Conservation (phyloP, 1,284 basidiomycete species). For the Rhodotorula sp. region DNA sequence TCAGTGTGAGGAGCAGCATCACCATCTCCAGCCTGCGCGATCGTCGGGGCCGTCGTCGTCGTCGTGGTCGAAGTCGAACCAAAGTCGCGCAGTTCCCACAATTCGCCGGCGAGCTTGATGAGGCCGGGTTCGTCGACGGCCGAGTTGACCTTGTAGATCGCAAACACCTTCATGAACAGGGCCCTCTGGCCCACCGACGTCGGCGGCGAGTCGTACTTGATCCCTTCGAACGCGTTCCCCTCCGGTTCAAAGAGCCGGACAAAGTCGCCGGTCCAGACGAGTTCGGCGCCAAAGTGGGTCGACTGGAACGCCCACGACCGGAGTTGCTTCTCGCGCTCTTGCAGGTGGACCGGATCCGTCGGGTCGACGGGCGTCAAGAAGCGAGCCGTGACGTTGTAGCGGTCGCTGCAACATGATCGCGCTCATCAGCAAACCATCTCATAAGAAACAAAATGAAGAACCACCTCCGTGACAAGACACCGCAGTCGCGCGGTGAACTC, state of each 20-base stretch:
- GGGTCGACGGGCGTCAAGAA: conserved; percentile 1
- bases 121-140: not conserved
- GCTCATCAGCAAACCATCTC: no score
- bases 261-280: conserved; percentile 41
- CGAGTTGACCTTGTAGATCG: conserved; percentile 21
- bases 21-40: not conserved
- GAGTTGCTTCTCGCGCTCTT: conserved; percentile 14
- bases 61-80: not conserved
- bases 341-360: not conserved
- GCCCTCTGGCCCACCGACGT: not conserved
- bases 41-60: not conserved
- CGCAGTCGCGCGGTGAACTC: not conserved
- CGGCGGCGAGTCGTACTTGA: not conserved
- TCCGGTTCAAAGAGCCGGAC: conserved; percentile 29
- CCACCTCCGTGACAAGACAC: no score
- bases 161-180: conserved; percentile 18
- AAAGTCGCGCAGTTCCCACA: conserved; percentile 25
- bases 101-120: conserved; percentile 15
- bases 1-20: no score
- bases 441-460: no score
- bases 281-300: conserved; percentile 38
- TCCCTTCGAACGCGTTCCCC: not conserved
- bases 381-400: conserved; percentile 13
- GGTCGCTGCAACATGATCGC: conserved; percentile 10
- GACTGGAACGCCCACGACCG: conserved; percentile 37